Conservation (phyloP, 1,284 basidiomycete genomes). For the Trichosporon inkin region DNA sequence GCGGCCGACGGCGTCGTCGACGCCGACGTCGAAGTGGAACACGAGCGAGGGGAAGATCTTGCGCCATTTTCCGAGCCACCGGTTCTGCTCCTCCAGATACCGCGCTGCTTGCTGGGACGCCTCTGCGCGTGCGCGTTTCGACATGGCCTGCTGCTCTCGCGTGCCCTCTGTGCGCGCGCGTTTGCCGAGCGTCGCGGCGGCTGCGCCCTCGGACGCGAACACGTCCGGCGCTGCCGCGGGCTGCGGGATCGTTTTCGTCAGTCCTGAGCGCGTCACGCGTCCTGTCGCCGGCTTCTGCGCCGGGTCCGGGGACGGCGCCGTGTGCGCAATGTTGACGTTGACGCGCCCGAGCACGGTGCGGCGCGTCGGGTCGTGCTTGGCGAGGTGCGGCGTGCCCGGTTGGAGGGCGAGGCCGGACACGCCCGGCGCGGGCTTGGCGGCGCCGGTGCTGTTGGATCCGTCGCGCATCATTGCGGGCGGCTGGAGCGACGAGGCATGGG, state of each 20-base stretch:
- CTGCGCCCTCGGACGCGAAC: conserved; percentile 22
- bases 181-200: conserved; percentile 16
- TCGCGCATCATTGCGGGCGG: conserved; percentile 5
- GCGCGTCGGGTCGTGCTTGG: neutral
- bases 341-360: conserved; percentile 22
- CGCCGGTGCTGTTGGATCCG: neutral
- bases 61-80: conserved; percentile 78
- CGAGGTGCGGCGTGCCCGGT: neutral
- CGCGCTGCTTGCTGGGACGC: conserved; percentile 14
- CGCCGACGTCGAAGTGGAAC: conserved; percentile 70
- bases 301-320: neutral
- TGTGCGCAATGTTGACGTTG: conserved; percentile 17
- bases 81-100: conserved; percentile 55
- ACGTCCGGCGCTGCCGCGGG: conserved; percentile 29
- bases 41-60: conserved; percentile 75
- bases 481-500: conserved; percentile 1
- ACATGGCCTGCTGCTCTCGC: neutral
- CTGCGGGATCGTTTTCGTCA: conserved; percentile 20
- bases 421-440: neutral
- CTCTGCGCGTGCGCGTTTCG: conserved; percentile 18
- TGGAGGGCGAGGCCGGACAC: neutral
- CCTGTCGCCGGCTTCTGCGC: neutral
- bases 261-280: neutral
- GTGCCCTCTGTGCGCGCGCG: conserved; percentile 12
- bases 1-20: conserved; percentile 54